These are phyloP conservation scores for Rubroboletus pulcherrimus DNA, from an alignment of 768 basidiomycete genomes.

Conservation along the genomic window DNA sequence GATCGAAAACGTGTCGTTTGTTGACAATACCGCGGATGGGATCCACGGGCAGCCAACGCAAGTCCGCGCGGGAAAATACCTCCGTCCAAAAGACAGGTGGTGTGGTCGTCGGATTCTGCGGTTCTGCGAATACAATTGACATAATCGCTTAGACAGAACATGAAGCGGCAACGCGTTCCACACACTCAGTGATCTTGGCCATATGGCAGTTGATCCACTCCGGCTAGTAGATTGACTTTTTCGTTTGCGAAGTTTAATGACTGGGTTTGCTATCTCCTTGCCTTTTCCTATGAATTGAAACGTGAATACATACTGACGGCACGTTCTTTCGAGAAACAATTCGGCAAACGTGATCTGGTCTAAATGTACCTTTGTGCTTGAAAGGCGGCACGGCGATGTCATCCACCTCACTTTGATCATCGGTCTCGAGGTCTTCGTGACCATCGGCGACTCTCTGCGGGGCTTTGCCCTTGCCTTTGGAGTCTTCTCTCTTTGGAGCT, in stretches of 20 bases:
- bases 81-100: conserved; percentile 97
- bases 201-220: conserved; percentile 29
- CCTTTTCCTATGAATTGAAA: conserved; percentile 43
- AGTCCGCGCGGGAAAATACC: conserved; percentile 90
- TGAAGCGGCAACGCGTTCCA: conserved; percentile 5
- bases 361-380: conserved; percentile 34
- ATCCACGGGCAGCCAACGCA: conserved; percentile 90
- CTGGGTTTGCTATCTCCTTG: conserved; percentile 52
- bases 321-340: not conserved
- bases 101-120: conserved; percentile 51
- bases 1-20: conserved; percentile 78
- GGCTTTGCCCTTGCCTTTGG: conserved; percentile 37
- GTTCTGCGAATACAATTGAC: conserved; percentile 22
- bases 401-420: conserved; percentile 38
- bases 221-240: conserved; percentile 47
- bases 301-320: conserved; percentile 7
- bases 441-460: conserved; percentile 18
- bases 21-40: conserved; percentile 79
- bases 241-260: conserved; percentile 55
- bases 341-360: conserved; percentile 1
- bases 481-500: conserved; percentile 36
- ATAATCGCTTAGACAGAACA: conserved; percentile 21
- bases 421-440: conserved; percentile 25
- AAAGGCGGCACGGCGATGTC: conserved; percentile 32
- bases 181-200: conserved; percentile 20